These are phyloP conservation scores for Diaporthe caulivora DNA, from an alignment of 2,329 filamentous ascomycete species.

Conservation along the genomic window DNA sequence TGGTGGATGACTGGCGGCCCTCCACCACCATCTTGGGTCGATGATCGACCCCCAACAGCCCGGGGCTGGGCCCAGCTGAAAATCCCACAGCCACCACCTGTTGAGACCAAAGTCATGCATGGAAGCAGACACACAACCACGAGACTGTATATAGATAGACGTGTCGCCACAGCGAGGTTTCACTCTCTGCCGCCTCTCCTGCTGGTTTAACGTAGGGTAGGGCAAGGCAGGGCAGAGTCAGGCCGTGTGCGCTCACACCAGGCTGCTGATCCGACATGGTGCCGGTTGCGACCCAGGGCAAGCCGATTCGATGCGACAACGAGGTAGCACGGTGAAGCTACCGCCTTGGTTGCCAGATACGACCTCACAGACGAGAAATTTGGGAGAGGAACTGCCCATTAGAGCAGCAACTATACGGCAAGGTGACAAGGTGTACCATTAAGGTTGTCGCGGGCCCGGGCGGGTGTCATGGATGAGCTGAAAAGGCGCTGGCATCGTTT, in stretches of 20 bases:
- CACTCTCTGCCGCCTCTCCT: conserved; percentile 1
- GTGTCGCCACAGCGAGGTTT: conserved; percentile 18
- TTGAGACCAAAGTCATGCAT: conserved; percentile 29
- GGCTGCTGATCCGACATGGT: conserved; percentile 18
- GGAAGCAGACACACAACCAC: conserved; percentile 19
- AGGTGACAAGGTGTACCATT: conserved; percentile 29
- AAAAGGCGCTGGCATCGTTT: conserved; percentile 13
- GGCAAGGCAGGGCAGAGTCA: not conserved
- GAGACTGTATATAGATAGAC: conserved; percentile 25
- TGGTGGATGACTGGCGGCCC: conserved; percentile 2
- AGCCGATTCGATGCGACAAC: conserved; percentile 16
- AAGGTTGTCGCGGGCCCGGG: conserved; percentile 25
- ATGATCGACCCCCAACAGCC: conserved; percentile 25
- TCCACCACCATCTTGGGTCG: conserved; percentile 21
- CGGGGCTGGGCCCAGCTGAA: conserved; percentile 36
- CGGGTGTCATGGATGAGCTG: conserved; percentile 25
- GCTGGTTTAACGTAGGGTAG: not conserved
- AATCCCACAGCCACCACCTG: conserved; percentile 29
- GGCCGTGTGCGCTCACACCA: not conserved
- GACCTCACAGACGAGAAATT: conserved; percentile 26
- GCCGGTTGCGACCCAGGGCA: conserved; percentile 7
- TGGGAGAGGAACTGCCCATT: conserved; percentile 12
- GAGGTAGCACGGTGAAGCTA: conserved; percentile 14
- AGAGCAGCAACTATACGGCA: conserved; percentile 1
- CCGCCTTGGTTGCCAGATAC: conserved; percentile 18